A percentile compares a stretch with the other conserved stretches of the same genome.
These are phyloP conservation scores for Tausonia pullulans DNA, from an alignment of 1,284 basidiomycete genomes.

Conservation along the genomic window DNA sequence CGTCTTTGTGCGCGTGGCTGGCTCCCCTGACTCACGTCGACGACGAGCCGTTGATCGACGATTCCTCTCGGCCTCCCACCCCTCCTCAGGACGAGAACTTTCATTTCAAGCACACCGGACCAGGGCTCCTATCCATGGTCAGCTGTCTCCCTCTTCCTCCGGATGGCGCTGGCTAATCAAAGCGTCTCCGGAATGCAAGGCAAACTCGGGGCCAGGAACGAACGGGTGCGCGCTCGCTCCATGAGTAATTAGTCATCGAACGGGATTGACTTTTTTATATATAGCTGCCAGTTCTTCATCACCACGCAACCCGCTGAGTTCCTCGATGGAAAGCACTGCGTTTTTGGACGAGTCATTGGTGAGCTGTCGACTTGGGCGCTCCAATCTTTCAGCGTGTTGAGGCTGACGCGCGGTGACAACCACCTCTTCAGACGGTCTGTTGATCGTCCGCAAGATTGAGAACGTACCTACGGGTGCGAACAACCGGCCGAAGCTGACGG, in stretches of 20 bases:
- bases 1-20: constrained; percentile 21
- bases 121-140: constrained; percentile 78
- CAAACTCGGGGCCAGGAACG: constrained; percentile 82
- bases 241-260: not conserved
- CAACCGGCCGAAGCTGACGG: constrained; percentile 68
- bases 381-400: constrained; percentile 1
- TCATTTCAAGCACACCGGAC: constrained; percentile 69
- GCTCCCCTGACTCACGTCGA: not conserved
- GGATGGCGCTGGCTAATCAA: not conserved
- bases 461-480: constrained; percentile 82
- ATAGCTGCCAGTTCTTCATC: constrained; percentile 70
- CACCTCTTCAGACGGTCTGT: constrained; percentile 49
- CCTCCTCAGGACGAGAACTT: constrained; percentile 82
- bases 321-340: constrained; percentile 85
- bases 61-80: constrained; percentile 15
- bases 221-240: constrained; percentile 56
- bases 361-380: not conserved
- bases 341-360: constrained; percentile 76
- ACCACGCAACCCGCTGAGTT: constrained; percentile 90
- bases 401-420: constrained; percentile 29
- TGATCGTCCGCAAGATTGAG: constrained; percentile 86
- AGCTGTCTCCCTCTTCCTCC: constrained; percentile 16
- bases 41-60: not conserved
- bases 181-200: constrained; percentile 43
- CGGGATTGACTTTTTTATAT: not conserved